phyloP scores from a whole-genome alignment of 345 rosid species.

The Gossypium herbaceum region DNA sequence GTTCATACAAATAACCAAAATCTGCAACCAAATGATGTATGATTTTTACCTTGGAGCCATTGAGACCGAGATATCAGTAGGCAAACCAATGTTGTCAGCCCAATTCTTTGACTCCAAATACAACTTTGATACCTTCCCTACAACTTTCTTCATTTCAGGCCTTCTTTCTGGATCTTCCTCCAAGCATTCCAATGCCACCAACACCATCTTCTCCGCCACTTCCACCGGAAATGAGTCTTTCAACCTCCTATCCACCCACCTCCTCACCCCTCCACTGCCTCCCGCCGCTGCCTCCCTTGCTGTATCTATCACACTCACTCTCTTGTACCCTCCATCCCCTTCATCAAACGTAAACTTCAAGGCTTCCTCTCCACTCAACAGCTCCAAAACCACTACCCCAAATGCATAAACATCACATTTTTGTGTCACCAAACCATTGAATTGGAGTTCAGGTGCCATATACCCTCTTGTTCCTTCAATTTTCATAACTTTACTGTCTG shows the following conservation, averaged over 20 bases:
- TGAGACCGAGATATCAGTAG: constrained; percentile 46
- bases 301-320: constrained; percentile 38
- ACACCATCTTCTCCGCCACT: constrained; percentile 47
- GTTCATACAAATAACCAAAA: neutral
- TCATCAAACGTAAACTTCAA: constrained; percentile 32
- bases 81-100: constrained; percentile 36
- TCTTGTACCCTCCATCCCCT: constrained; percentile 25
- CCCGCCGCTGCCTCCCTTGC: constrained; percentile 36
- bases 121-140: constrained; percentile 36
- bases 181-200: constrained; percentile 51
- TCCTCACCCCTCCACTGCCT: constrained; percentile 37
- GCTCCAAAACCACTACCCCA: constrained; percentile 22
- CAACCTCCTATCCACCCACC: constrained; percentile 54
- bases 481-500: constrained; percentile 25
- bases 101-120: constrained; percentile 44
- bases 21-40: neutral
- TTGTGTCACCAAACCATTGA: constrained; percentile 24
- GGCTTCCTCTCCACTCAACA: constrained; percentile 17
- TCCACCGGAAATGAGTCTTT: constrained; percentile 64
- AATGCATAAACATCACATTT: constrained; percentile 19
- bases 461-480: constrained; percentile 48
- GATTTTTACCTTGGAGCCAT: constrained; percentile 47
- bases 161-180: constrained; percentile 39
- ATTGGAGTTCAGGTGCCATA: constrained; percentile 47
- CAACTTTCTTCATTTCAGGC: constrained; percentile 51